Percentiles rank a stretch among this genome's conserved stretches.
These are phyloP conservation scores for Alternaria viburni DNA, from an alignment of 2,329 filamentous ascomycete genomes.

Conservation along the genomic window DNA sequence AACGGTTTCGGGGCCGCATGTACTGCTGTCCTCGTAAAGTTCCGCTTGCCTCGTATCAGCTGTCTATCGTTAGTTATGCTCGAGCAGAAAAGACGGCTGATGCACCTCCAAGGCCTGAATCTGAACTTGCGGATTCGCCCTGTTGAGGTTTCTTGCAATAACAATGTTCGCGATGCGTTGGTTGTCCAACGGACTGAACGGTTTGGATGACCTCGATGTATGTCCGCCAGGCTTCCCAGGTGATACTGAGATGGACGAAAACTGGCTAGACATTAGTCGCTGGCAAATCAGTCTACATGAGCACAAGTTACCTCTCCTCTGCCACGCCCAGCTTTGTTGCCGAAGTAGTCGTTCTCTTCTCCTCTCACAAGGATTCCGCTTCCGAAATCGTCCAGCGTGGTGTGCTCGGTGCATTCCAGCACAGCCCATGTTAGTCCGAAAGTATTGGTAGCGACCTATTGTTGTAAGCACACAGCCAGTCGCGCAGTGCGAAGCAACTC, in stretches of 20 bases:
- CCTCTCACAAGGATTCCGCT: conserved; percentile 66
- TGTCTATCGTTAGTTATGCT: conserved; percentile 48
- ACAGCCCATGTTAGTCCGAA: conserved; percentile 76
- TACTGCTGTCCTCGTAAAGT: conserved; percentile 76
- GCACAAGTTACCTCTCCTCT: conserved; percentile 22
- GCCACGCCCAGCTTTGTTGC: conserved; percentile 9
- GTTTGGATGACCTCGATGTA: conserved; percentile 38
- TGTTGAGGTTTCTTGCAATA: conserved; percentile 79
- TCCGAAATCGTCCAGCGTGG: conserved; percentile 81
- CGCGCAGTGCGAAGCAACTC: conserved; percentile 17
- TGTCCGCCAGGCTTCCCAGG: conserved; percentile 16
- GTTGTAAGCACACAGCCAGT: conserved; percentile 7
- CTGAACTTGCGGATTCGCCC: conserved; percentile 76
- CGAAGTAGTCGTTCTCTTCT: conserved; percentile 32
- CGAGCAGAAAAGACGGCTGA: background rate
- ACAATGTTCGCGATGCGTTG: conserved; percentile 78
- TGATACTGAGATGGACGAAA: conserved; percentile 25
- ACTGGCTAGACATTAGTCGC: conserved; percentile 19
- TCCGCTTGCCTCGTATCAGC: conserved; percentile 78
- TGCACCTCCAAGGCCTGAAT: conserved; percentile 72
- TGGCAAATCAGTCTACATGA: background rate
- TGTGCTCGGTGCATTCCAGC: conserved; percentile 74
- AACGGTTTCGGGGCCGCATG: conserved; percentile 79
- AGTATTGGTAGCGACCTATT: conserved; percentile 69
- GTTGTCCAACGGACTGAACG: conserved; percentile 52